Evolutionary conservation across 768 basidiomycete genomes (phyloP).

Genomic region (Infundibulicybe gibba): DNA sequence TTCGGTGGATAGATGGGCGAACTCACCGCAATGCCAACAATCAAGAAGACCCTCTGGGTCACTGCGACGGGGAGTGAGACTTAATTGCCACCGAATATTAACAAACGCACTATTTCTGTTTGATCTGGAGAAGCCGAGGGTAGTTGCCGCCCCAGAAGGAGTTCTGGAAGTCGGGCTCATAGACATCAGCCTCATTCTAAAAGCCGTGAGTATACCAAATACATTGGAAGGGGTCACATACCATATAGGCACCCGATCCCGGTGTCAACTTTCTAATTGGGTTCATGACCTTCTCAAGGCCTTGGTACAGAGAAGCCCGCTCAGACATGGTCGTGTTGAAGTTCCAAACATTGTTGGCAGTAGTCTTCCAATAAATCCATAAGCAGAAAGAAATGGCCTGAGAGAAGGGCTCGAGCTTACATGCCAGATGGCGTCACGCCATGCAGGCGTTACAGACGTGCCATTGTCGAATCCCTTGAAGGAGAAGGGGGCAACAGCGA

Average conservation of each 20-base stretch:
- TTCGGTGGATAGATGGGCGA: neutral
- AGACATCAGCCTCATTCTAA: conserved; percentile 48
- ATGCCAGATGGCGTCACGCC: no score
- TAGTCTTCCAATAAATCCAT: no score
- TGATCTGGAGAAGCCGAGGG: neutral
- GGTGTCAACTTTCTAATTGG: conserved; percentile 37
- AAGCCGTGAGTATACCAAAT: neutral
- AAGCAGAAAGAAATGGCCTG: no score
- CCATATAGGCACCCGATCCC: conserved; percentile 37
- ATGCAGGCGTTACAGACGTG: no score
- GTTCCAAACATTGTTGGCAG: conserved; percentile 24
- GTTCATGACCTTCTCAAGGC: conserved; percentile 31
- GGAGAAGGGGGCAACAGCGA: no score
- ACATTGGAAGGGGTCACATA: conserved; percentile 15
- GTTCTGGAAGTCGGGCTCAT: conserved; percentile 31
- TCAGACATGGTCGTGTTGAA: conserved; percentile 40
- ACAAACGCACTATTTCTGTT: neutral
- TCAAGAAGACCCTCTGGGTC: neutral
- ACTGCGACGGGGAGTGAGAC: neutral
- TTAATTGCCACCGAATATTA: neutral
- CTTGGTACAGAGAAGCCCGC: conserved; percentile 25
- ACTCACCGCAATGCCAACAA: conserved; percentile 3
- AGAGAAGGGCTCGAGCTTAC: no score
- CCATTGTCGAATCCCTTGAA: no score
- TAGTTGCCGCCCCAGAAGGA: neutral